Evolutionary conservation across 2,329 filamentous ascomycete genomes (phyloP).

Genomic region (Metarhizium anisopliae): DNA sequence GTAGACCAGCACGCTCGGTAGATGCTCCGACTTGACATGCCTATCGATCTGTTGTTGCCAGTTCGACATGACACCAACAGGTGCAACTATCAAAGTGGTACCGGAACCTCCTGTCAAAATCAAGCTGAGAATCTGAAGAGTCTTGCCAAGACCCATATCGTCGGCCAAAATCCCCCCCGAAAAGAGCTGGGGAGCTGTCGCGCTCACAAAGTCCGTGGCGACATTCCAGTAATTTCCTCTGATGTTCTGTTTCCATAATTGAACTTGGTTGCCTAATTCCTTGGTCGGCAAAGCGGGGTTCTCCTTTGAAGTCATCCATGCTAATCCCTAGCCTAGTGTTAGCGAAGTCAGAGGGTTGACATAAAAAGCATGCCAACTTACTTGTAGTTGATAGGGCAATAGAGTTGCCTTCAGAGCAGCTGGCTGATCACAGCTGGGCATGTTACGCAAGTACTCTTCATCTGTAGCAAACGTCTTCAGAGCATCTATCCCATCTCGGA

Average conservation of each 20-base stretch:
- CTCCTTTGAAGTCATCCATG: conserved; percentile 75
- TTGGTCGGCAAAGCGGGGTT: conserved; percentile 53
- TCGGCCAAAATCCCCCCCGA: conserved; percentile 78
- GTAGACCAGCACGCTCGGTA: conserved; percentile 62
- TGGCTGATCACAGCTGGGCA: conserved; percentile 68
- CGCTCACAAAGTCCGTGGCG: conserved; percentile 49
- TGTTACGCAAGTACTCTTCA: conserved; percentile 59
- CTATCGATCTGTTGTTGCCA: conserved; percentile 72
- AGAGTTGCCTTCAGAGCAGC: conserved; percentile 54
- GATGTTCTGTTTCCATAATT: conserved; percentile 62
- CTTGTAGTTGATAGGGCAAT: conserved; percentile 69
- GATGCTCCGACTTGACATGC: conserved; percentile 57
- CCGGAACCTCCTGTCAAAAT: conserved; percentile 52
- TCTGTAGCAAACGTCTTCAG: conserved; percentile 62
- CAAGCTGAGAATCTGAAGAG: conserved; percentile 74
- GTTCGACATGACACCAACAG: conserved; percentile 82
- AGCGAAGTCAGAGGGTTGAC: conserved; percentile 7
- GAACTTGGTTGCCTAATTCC: conserved; percentile 52
- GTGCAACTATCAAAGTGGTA: conserved; percentile 70
- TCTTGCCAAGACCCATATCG: conserved; percentile 91
- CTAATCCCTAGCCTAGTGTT: conserved; percentile 50
- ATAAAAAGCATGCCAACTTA: conserved; percentile 14
- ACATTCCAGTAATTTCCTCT: conserved; percentile 52
- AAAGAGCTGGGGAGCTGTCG: conserved; percentile 50
- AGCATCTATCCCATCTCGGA: conserved; percentile 53